Base-by-base conservation (phyloP, 352 stramenopile genomes). In the Phytopythium vexans region DNA sequence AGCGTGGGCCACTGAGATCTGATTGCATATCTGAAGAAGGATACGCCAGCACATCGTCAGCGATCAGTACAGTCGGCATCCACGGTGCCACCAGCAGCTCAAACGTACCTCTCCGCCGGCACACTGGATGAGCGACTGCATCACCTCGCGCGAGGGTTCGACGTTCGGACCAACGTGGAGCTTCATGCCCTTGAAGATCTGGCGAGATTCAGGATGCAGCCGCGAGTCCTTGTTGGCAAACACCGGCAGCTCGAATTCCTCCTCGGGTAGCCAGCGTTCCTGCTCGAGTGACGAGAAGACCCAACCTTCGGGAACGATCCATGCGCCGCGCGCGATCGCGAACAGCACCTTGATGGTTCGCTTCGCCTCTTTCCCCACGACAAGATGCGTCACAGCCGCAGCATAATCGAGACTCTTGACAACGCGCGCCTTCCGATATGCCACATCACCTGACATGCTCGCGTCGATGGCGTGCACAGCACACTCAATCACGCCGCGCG, bases 331-430 rank as follows among this genome's bases (percentile, higher is more conserved):
- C 10, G 84, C 84, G 49, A 94, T 86, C 15, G 79, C 84, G 46
- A 94, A 94, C 3, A 94, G 57, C 36, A 92, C 78, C 70, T 94
- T 94, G 60, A 94, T 88, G 12, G 84, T 94, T 27, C 84, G 78
- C 67, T 76, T 86, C 16, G 74, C 66, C 15, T 86, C 72, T 40
- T 74, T 67, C 5, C 77, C 79, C 10, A 91, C 77, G 37, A 94
- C 77, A 32, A 94, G 66, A 41, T 94, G 84, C 11, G 84, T 94
- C 31, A 94, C 74, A 9, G 66, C 73, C 21, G 78, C 74, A 5
- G 77, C 64, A 44, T 90, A 89, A 16, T 91, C 84, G 3, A 85
- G 52, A 40, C 77, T 89, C 58, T 91, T 91, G 27, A 91, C 77
- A n/a, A 94, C 75, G 9, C 82, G 79, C 15, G 77, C 66, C 60